These are phyloP conservation scores for Cystobasidium onofrii DNA, from an alignment of 768 basidiomycete genomes.

Conservation along the genomic window DNA sequence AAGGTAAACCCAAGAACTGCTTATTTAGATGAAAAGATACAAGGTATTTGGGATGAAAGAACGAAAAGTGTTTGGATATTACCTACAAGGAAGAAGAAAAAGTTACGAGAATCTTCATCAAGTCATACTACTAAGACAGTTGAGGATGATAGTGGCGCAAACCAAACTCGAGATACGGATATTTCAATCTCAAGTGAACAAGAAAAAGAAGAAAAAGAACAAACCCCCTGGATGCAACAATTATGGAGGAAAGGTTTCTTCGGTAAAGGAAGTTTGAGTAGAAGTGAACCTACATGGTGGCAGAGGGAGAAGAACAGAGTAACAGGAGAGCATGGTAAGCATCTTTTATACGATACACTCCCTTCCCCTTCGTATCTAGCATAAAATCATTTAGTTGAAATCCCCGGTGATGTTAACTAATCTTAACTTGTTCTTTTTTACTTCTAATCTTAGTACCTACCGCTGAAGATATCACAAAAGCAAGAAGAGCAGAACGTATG, in stretches of 20 bases:
- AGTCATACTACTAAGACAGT: no score
- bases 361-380: no score
- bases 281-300: slow-evolving; percentile 92
- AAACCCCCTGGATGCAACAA: slow-evolving; percentile 52
- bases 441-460: slow-evolving; percentile 55
- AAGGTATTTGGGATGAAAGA: slow-evolving; percentile 9
- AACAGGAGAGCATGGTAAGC: slow-evolving; percentile 54
- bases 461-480: slow-evolving; percentile 82
- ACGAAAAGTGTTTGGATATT: slow-evolving; percentile 25
- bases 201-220: background rate
- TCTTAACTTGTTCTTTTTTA: background rate
- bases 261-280: slow-evolving; percentile 86
- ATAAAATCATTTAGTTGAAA: no score
- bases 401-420: no score
- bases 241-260: slow-evolving; percentile 92
- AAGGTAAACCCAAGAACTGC: background rate
- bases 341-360: no score
- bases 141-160: no score
- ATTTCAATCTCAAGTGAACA: background rate
- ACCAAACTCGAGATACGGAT: no score
- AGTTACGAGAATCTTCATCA: no score
- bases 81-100: background rate
- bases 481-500: slow-evolving; percentile 74
- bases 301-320: slow-evolving; percentile 64
- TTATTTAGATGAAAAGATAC: slow-evolving; percentile 5